A percentile compares a stretch with the other conserved stretches of the same genome.
phyloP scores from a whole-genome alignment of 108 stramenopile genomes.

The Cylindrotheca fusiformis region DNA sequence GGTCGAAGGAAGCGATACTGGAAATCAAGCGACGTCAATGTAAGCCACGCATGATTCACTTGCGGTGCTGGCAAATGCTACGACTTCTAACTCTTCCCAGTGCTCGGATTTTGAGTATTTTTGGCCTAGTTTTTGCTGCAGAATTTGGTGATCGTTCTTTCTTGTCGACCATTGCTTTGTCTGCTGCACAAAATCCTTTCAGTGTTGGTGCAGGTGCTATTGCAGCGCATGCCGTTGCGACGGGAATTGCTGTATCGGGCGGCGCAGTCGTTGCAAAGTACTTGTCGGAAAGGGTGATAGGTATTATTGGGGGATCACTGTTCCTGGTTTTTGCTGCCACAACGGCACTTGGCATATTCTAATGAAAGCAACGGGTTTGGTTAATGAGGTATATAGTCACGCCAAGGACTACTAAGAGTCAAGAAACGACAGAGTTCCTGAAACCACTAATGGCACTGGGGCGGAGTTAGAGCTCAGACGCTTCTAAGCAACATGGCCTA shows the following conservation, averaged over 20 bases:
- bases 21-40: slow-evolving; percentile 44
- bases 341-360: slow-evolving; percentile 83
- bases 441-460: too few species aligned
- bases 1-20: slow-evolving; percentile 57
- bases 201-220: slow-evolving; percentile 92
- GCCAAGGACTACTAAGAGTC: too few species aligned
- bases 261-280: slow-evolving; percentile 85
- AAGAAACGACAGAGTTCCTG: too few species aligned
- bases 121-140: slow-evolving; percentile 90
- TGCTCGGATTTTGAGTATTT: slow-evolving; percentile 71
- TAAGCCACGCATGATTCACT: slow-evolving; percentile 24
- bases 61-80: neutral
- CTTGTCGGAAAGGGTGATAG: slow-evolving; percentile 90
- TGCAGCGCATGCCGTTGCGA: slow-evolving; percentile 90
- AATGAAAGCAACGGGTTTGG: too few species aligned
- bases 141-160: slow-evolving; percentile 96
- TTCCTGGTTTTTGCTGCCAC: slow-evolving; percentile 92
- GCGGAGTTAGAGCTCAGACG: too few species aligned
- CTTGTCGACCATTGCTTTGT: slow-evolving; percentile 97
- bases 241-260: slow-evolving; percentile 88
- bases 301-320: slow-evolving; percentile 84
- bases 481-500: too few species aligned
- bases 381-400: too few species aligned
- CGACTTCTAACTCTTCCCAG: slow-evolving; percentile 26
- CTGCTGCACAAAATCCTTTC: slow-evolving; percentile 94